A percentile compares a stretch with the other conserved stretches of the same genome.
phyloP scores from a whole-genome alignment of 805 yeast genomes.

The Novakomyces olei region DNA sequence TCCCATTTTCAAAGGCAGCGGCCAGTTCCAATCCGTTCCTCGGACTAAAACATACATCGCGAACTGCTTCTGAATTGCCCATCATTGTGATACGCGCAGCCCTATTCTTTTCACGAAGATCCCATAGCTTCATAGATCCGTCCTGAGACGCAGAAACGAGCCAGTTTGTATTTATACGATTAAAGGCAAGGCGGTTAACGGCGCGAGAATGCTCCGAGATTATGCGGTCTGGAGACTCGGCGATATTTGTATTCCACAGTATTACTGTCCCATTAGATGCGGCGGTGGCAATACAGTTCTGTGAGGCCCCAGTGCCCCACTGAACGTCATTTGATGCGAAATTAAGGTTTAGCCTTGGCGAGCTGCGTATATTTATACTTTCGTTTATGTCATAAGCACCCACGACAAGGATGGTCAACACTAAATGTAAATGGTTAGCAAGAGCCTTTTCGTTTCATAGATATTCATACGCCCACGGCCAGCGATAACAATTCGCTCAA shows the following conservation, averaged over 20 bases:
- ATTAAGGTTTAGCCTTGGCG: neutral
- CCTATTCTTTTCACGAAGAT: slow-evolving; percentile 33
- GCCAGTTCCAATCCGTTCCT: slow-evolving; percentile 37
- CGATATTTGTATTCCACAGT: neutral
- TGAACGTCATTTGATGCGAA: slow-evolving; percentile 3
- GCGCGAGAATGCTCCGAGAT: slow-evolving; percentile 23
- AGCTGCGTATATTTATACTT: neutral
- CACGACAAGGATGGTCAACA: neutral
- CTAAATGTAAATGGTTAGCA: neutral
- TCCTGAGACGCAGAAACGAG: slow-evolving; percentile 56
- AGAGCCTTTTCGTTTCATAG: neutral
- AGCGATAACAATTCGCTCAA: slow-evolving; percentile 1
- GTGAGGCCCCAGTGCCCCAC: slow-evolving; percentile 3
- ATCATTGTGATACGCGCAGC: slow-evolving; percentile 30
- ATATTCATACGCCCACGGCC: slow-evolving; percentile 2
- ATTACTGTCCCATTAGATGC: slow-evolving; percentile 1
- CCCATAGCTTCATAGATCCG: slow-evolving; percentile 70
- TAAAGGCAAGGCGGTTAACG: slow-evolving; percentile 40
- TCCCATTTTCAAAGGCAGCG: slow-evolving; percentile 74
- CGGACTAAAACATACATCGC: slow-evolving; percentile 34
- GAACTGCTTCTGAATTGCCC: slow-evolving; percentile 49
- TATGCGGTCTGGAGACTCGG: slow-evolving; percentile 11
- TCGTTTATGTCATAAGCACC: neutral
- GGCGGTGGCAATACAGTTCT: slow-evolving; percentile 3
- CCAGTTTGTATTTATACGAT: slow-evolving; percentile 33